Conservation (phyloP, 805 yeast species). For the Metschnikowia matae region DNA sequence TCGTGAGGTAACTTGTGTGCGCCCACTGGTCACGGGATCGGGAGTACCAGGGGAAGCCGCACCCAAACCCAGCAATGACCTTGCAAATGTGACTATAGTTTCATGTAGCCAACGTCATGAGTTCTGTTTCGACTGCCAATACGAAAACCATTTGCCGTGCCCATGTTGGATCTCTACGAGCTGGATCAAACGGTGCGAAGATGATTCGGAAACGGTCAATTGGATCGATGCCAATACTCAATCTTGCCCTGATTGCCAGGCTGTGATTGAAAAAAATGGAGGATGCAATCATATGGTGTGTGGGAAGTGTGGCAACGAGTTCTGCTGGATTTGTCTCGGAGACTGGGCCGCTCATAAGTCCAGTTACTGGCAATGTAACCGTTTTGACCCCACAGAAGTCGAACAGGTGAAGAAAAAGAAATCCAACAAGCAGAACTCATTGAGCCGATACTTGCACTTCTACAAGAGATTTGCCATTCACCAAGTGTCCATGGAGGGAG, state of each 20-base stretch:
- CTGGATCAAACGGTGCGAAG: constrained; percentile 79
- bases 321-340: constrained; percentile 90
- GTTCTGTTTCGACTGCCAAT: constrained; percentile 75
- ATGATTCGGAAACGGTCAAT: constrained; percentile 81
- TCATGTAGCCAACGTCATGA: constrained; percentile 60
- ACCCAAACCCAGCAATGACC: constrained; percentile 7
- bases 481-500: constrained; percentile 71
- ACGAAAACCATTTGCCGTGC: constrained; percentile 79
- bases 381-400: constrained; percentile 34
- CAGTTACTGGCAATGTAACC: constrained; percentile 62
- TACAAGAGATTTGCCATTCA: constrained; percentile 73
- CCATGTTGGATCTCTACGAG: constrained; percentile 63
- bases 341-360: constrained; percentile 71
- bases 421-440: constrained; percentile 42
- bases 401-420: constrained; percentile 42
- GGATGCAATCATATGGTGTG: constrained; percentile 98
- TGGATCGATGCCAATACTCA: constrained; percentile 88
- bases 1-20: constrained; percentile 12
- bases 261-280: constrained; percentile 86
- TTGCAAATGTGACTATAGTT: constrained; percentile 56
- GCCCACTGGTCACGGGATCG: constrained; percentile 7
- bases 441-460: constrained; percentile 69
- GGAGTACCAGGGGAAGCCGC: background rate
- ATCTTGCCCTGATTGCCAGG: constrained; percentile 76
- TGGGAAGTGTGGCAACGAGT: constrained; percentile 67